phyloP scores from a whole-genome alignment of 441 rosid species.

The Raphanus hybrid region DNA sequence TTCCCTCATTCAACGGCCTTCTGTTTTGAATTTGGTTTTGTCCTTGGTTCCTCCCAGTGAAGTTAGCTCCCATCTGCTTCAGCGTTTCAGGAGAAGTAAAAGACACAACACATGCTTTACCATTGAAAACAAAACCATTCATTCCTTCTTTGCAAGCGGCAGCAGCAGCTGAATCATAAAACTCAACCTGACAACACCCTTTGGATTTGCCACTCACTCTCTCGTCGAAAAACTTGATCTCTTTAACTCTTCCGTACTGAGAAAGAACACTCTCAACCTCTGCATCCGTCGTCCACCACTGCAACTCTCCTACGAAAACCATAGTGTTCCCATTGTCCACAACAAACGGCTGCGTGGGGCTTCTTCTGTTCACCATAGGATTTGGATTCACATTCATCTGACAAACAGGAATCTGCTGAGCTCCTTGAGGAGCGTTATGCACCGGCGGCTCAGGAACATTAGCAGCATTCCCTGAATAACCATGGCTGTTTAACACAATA shows the following conservation, averaged over 20 bases:
- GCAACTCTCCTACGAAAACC: conserved; percentile 93
- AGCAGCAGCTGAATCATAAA: conserved; percentile 70
- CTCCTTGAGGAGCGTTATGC: conserved; percentile 45
- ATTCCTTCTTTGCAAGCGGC: conserved; percentile 91
- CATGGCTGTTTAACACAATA: conserved; percentile 53
- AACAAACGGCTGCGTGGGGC: conserved; percentile 62
- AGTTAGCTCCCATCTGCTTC: conserved; percentile 82
- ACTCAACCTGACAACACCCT: conserved; percentile 94
- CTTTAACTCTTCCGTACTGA: conserved; percentile 87
- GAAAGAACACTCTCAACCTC: conserved; percentile 83
- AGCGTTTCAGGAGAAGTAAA: conserved; percentile 88
- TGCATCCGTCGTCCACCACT: conserved; percentile 99
- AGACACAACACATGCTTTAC: conserved; percentile 94
- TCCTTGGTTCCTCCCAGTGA: conserved; percentile 64
- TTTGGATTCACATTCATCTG: conserved; percentile 57
- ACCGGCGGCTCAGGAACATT: conserved; percentile 52
- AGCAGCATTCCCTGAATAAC: conserved; percentile 48
- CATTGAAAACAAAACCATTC: conserved; percentile 82
- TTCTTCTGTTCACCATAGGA: conserved; percentile 62
- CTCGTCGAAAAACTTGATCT: conserved; percentile 89
- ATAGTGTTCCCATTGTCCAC: conserved; percentile 86
- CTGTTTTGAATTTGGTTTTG: conserved; percentile 74
- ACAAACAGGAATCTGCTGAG: conserved; percentile 54
- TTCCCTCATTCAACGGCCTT: conserved; percentile 69
- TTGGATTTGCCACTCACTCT: conserved; percentile 94